These are phyloP conservation scores for Aspergillus panamensis DNA, from an alignment of 495 filamentous ascomycete species.

Conservation along the genomic window DNA sequence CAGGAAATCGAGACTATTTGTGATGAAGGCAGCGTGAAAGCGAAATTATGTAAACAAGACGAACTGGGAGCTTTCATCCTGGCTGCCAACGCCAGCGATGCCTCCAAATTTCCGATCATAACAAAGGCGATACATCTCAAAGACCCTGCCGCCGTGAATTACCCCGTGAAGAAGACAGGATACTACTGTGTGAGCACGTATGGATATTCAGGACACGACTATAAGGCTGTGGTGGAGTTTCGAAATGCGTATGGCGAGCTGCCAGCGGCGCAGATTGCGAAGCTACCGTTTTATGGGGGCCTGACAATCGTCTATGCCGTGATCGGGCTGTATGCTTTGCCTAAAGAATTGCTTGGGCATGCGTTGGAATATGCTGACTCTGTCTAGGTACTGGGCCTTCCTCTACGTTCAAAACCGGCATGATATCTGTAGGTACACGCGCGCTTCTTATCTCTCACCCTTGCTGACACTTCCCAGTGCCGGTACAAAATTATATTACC, in stretches of 20 bases:
- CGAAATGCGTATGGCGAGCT: slow-evolving; percentile 95
- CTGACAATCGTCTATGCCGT: slow-evolving; percentile 93
- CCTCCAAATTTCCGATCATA: slow-evolving; percentile 64
- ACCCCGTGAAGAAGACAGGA: slow-evolving; percentile 79
- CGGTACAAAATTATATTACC: slow-evolving; percentile 99
- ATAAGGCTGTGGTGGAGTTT: slow-evolving; percentile 82
- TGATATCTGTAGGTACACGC: slow-evolving; percentile 68
- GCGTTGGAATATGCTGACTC: slow-evolving; percentile 21
- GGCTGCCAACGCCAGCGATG: slow-evolving; percentile 63
- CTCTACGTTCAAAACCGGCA: slow-evolving; percentile 90
- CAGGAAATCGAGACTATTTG: slow-evolving; percentile 72
- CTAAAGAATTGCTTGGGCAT: background rate
- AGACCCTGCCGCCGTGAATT: slow-evolving; percentile 67
- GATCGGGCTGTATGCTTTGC: slow-evolving; percentile 59
- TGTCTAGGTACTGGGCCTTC: slow-evolving; percentile 80
- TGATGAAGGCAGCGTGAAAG: slow-evolving; percentile 61
- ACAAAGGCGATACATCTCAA: slow-evolving; percentile 82
- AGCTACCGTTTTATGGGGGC: slow-evolving; percentile 95
- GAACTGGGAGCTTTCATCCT: slow-evolving; percentile 86
- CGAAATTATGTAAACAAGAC: slow-evolving; percentile 63
- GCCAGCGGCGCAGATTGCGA: slow-evolving; percentile 90
- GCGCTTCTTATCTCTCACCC: background rate
- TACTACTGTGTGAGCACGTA: slow-evolving; percentile 93
- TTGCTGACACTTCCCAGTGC: slow-evolving; percentile 55
- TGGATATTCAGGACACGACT: slow-evolving; percentile 57